These are phyloP conservation scores for Amanita inopinata DNA, from an alignment of 768 basidiomycete species.

Conservation along the genomic window DNA sequence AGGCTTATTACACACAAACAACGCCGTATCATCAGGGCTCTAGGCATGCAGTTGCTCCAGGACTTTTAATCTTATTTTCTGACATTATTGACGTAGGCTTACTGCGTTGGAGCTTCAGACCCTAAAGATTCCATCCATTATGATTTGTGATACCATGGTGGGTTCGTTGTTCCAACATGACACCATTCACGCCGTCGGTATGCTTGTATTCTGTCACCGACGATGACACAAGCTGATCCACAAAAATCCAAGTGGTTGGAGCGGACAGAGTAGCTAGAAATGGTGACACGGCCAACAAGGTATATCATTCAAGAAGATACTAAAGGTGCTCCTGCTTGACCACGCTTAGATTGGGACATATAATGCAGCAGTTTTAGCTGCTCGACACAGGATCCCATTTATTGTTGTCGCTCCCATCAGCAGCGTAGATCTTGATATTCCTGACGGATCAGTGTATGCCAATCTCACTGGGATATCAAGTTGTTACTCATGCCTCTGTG, in stretches of 20 bases:
- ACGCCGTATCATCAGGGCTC: slow-evolving; percentile 94
- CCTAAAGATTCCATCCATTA: slow-evolving; percentile 74
- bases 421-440: slow-evolving; percentile 78
- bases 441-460: slow-evolving; percentile 55
- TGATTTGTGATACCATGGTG: slow-evolving; percentile 98
- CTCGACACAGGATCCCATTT: slow-evolving; percentile 81
- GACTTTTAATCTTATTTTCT: not conserved
- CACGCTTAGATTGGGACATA: slow-evolving; percentile 74
- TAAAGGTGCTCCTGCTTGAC: not conserved
- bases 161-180: slow-evolving; percentile 89
- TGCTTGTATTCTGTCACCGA: slow-evolving; percentile 13
- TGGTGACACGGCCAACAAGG: slow-evolving; percentile 97
- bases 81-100: slow-evolving; percentile 38
- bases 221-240: not conserved
- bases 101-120: slow-evolving; percentile 86
- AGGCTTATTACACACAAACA: slow-evolving; percentile 90
- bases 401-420: slow-evolving; percentile 90
- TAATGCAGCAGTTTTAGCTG: slow-evolving; percentile 89
- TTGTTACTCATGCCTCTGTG: slow-evolving; percentile 4
- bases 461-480: slow-evolving; percentile 12
- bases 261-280: slow-evolving; percentile 86
- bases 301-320: slow-evolving; percentile 10
- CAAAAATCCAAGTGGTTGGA: slow-evolving; percentile 50
- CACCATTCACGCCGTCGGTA: slow-evolving; percentile 73
- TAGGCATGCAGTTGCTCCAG: slow-evolving; percentile 32